Evolutionary conservation across 2,329 filamentous ascomycete species (phyloP), one percentile per base, ranked within the genome.

Genomic region (Aschersonia sp.): DNA sequence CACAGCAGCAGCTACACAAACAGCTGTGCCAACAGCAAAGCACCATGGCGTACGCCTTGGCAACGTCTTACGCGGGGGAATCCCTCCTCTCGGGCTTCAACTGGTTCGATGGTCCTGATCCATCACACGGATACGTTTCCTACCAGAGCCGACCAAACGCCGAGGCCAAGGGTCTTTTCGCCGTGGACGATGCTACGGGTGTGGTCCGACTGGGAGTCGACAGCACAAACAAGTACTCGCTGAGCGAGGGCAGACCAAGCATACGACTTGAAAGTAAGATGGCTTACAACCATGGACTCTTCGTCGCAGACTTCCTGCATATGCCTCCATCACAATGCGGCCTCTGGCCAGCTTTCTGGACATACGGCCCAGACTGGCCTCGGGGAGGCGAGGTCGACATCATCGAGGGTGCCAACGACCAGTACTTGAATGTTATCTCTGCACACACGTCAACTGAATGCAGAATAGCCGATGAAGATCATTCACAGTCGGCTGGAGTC

Each of bases 281-380:
- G 45, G 62, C 69, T 4, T 89, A 80, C 60, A 76, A 71, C 31
- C 71, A 80, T 54, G 84, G 82, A 1, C 72, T 88, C 7, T 78
- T 88, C 55, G 79, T 89, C 45, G 70, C 83, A 29, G 84, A 89
- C 59, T 74, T 88, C 46, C 69, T 71, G 20, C 84, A 89, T 55
- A 88, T 89, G 82, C 83, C 85, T 3, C 73, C 71, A 2, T 78
- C 79, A 2, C 68, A 77, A 46, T 89, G 85, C 54, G 85, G 84
- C 29, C 73, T 78, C 29, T 88, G 84, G 84, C 84, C 84, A 47
- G 80, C 83, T 62, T 85, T 75, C 57, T 77, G 74, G 74, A 60
- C 71, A n/a, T 73, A 73, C 47, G 73, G 72, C 20, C 54, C 58
- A 1, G 60, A 74, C 53, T 85, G 82, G 82, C 83, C 82, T 0